Evolutionary conservation across 2,329 filamentous ascomycete species (phyloP), one percentile per base, ranked within the genome.

Genomic region (Arthrinium puccinioides): DNA sequence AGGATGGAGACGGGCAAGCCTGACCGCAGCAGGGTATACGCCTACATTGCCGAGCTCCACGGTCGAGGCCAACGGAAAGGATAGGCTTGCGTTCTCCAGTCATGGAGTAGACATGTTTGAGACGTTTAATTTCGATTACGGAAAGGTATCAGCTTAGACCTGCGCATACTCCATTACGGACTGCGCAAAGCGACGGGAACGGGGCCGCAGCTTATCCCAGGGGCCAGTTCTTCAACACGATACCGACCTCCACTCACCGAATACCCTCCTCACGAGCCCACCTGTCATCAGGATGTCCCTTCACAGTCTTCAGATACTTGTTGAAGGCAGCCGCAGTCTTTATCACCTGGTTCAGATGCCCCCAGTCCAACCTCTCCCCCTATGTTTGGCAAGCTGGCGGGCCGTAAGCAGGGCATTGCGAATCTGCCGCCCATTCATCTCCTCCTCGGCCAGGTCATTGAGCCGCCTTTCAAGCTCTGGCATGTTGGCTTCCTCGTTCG

Each of bases 371-470:
- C 9, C 41, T 31, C 18, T 45, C 46, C 2, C 32, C 11, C 38
- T 24, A 13, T 46, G 37, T 18, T 47, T 41, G 9, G 37, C 43
- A 2, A 41, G 40, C 21, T 46, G 43, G 11, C 43, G 27, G 7
- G 52, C 52, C 9, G 52, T 52, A 30, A 50, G 48, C 29, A 55
- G 36, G 10, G 47, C 48, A 25, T 64, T 64, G 46, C 63, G 62
- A 32, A 65, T 64, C 50, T 64, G 60, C 11, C 60, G 46, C 6
- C 61, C 61, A 32, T 64, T 63, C 40, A 64, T 48, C 30, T 61
- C 51, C 36, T 57, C 48, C 21, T 46, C 44, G 6, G 59, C 55
- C 28, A 64, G 44, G 28, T 54, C 49, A 9, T 42, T 26, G 6
- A 52, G 31, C 9, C 35, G 35, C 6, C 20, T 1, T 5, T 37